Evolutionary conservation across 2,329 filamentous ascomycete genomes (phyloP).

Genomic region (Diaporthe australafricana): DNA sequence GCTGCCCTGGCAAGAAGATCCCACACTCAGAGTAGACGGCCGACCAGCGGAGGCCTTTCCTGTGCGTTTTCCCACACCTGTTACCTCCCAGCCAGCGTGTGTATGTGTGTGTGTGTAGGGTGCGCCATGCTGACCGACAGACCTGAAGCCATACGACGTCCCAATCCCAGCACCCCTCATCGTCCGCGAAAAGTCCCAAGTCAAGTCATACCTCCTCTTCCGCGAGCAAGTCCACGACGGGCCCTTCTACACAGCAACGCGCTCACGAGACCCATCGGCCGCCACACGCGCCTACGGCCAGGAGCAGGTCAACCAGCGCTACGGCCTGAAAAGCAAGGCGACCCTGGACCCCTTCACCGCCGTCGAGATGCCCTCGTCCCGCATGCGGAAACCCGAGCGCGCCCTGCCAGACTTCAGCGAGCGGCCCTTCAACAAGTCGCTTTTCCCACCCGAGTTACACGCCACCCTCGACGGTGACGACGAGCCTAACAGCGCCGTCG

Average conservation of each 20-base stretch:
- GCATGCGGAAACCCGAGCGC: slow-evolving; percentile 63
- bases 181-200: slow-evolving; percentile 56
- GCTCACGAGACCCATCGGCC: slow-evolving; percentile 54
- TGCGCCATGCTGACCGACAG: not conserved
- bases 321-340: slow-evolving; percentile 65
- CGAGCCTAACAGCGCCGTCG: slow-evolving; percentile 45
- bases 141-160: slow-evolving; percentile 61
- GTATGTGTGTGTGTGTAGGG: not conserved
- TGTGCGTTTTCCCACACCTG: slow-evolving; percentile 49
- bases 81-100: not conserved
- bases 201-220: slow-evolving; percentile 66
- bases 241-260: slow-evolving; percentile 68
- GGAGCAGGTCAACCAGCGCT: slow-evolving; percentile 68
- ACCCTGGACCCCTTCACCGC: slow-evolving; percentile 69
- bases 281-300: slow-evolving; percentile 63
- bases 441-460: slow-evolving; percentile 69
- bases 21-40: slow-evolving; percentile 58
- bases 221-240: slow-evolving; percentile 67
- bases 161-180: slow-evolving; percentile 58
- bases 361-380: slow-evolving; percentile 68
- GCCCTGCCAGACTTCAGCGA: slow-evolving; percentile 65
- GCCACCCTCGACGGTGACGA: slow-evolving; percentile 64
- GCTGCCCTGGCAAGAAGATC: slow-evolving; percentile 67
- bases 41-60: slow-evolving; percentile 71
- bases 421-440: slow-evolving; percentile 57